Base-by-base conservation (phyloP, 2,329 filamentous ascomycete genomes). In the Epichloe sp. region DNA sequence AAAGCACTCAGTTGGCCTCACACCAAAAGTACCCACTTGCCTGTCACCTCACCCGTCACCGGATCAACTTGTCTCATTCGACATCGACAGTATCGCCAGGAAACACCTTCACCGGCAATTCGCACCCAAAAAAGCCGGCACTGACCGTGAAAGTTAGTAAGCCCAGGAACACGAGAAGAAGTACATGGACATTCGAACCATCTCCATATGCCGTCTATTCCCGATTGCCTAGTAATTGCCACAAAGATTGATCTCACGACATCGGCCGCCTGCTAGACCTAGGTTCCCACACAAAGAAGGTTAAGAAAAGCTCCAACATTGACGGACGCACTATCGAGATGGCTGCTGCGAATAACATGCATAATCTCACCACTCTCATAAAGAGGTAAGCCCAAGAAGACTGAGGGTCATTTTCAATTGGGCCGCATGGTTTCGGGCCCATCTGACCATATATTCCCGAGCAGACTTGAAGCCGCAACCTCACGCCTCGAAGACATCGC, bases 401-500 rank as follows among this genome's bases (percentile, higher is more conserved):
- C 26, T 17, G 21, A 19, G 47, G 10, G 35, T 11, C 42, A 35
- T n/a, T 8, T 17, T 19, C 15, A n/a, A 12, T 34, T 42, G 7
- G 5, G 8, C 19, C 5, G 8, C 3, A 35, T 48, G 15, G n/a
- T 19, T 11, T 42, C 10, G 15, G 14, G 41, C 26, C 34, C 10
- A 17, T 48, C 45, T 50, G 37, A 35, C 31, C 17, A 17, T 14
- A 3, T 14, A 4, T 40, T 23, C 41, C 49, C 44, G 45, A 37
- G 7, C 66, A 98, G 93, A 72, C 86, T 98, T 60, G 93, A 98
- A 77, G 93, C 93, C 67, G 93, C 93, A 40, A 98, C 93, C 49
- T 93, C 89, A 57, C 84, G 93, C 53, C 81, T 98, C 52, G 93
- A 98, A 73, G 93, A 98, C 68, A 95, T 98, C 63, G 91, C 93